phyloP scores from a whole-genome alignment of 805 yeast genomes.

The Spathaspora hagerdaliae region DNA sequence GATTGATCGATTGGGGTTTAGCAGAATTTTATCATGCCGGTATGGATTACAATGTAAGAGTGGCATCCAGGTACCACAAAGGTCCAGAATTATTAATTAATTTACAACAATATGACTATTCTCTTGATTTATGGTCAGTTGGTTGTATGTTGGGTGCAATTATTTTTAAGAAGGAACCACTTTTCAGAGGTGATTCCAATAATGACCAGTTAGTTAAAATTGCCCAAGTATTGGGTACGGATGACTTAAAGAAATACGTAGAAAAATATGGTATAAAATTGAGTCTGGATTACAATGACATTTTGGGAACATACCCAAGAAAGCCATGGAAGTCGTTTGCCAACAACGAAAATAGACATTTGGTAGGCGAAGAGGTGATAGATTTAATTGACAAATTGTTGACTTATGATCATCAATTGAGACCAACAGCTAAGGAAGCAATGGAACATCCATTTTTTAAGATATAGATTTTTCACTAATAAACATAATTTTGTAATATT shows the following conservation, averaged over 20 bases:
- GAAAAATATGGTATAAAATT: conserved; percentile 67
- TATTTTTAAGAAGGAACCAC: conserved; percentile 86
- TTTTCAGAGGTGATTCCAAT: conserved; percentile 87
- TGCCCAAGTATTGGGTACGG: conserved; percentile 83
- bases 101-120: conserved; percentile 84
- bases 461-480: conserved; percentile 4
- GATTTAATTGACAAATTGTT: conserved; percentile 78
- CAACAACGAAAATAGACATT: conserved; percentile 62
- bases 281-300: conserved; percentile 72
- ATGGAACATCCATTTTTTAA: conserved; percentile 58
- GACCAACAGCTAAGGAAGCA: conserved; percentile 87
- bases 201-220: conserved; percentile 90
- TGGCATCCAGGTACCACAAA: conserved; percentile 88
- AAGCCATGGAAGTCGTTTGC: conserved; percentile 86
- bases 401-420: conserved; percentile 82
- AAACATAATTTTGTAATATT: neutral
- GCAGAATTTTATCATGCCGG: conserved; percentile 93
- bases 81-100: conserved; percentile 91
- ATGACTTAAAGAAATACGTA: conserved; percentile 65
- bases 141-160: conserved; percentile 93
- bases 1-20: conserved; percentile 92
- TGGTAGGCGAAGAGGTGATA: conserved; percentile 63
- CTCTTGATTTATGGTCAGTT: conserved; percentile 89
- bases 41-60: conserved; percentile 87
- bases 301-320: conserved; percentile 63